These are phyloP conservation scores for Jaminaea rosea DNA, from an alignment of 1,284 basidiomycete genomes.

Conservation along the genomic window DNA sequence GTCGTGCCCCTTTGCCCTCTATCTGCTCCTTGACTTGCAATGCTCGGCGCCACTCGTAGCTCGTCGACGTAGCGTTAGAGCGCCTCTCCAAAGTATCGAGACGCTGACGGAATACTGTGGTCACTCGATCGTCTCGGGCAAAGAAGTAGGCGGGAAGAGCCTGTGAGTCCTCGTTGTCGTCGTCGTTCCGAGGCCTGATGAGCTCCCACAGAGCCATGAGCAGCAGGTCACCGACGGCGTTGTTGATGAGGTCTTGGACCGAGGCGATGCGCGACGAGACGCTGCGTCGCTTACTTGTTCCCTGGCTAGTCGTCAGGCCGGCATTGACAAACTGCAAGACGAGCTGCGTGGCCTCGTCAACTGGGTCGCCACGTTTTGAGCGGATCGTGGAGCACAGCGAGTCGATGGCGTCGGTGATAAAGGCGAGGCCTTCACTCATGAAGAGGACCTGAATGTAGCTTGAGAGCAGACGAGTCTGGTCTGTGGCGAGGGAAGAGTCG, in stretches of 20 bases:
- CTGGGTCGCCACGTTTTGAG: constrained; percentile 12
- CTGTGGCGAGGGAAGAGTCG: constrained; percentile 33
- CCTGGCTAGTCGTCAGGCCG: not conserved
- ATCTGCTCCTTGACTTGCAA: too few species aligned
- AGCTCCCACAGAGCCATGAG: constrained; percentile 36
- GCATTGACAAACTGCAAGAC: constrained; percentile 31
- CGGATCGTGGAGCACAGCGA: not conserved
- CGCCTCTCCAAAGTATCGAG: not conserved
- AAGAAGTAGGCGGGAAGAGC: constrained; percentile 32
- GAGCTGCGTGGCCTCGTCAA: constrained; percentile 14
- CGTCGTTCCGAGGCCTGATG: constrained; percentile 11
- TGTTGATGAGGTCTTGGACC: constrained; percentile 39
- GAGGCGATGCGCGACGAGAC: constrained; percentile 21
- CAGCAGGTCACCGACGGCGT: constrained; percentile 37
- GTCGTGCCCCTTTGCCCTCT: too few species aligned
- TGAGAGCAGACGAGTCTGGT: constrained; percentile 33
- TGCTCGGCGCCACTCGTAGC: too few species aligned
- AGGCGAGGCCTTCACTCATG: constrained; percentile 31
- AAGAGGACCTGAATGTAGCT: constrained; percentile 40
- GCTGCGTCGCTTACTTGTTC: constrained; percentile 5
- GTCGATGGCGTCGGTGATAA: constrained; percentile 12
- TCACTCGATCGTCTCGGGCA: constrained; percentile 32
- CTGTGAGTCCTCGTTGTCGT: constrained; percentile 13
- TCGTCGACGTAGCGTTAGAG: too few species aligned
- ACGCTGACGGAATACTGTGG: not conserved